A percentile compares a stretch with the other conserved stretches of the same genome.
Evolutionary conservation across 352 stramenopile genomes (phyloP).

Genomic region (Blastocystis sp.): DNA sequence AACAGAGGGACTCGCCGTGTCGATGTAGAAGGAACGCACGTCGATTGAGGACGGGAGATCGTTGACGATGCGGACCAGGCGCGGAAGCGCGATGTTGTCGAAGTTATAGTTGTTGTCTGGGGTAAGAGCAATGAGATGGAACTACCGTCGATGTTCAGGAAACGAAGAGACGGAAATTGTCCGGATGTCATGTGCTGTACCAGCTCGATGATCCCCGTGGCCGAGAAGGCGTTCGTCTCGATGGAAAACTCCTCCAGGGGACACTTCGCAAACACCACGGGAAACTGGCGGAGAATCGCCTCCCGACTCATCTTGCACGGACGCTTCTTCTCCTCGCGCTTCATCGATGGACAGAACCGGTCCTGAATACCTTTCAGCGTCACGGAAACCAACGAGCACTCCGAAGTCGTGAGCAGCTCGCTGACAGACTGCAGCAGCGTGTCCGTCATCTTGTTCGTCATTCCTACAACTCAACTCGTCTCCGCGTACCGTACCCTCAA

Average conservation of each 20-base stretch:
- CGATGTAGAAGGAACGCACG: conserved; percentile 29
- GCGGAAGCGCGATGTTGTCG: conserved; percentile 12
- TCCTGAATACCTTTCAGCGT: conserved; percentile 33
- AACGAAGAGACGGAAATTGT: neutral
- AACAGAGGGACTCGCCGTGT: neutral
- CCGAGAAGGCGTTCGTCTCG: conserved; percentile 14
- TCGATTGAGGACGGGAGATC: neutral
- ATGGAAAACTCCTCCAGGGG: neutral
- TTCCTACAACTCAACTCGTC: neutral
- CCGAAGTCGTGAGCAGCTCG: neutral
- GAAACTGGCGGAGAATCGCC: neutral
- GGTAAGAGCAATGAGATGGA: neutral
- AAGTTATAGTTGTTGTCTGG: conserved; percentile 51
- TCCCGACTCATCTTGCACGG: conserved; percentile 31
- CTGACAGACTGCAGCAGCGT: neutral
- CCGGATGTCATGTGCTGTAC: neutral
- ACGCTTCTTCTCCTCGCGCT: conserved; percentile 23
- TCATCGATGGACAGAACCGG: conserved; percentile 1
- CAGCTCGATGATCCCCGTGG: conserved; percentile 24
- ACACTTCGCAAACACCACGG: neutral
- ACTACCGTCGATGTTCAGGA: conserved; percentile 29
- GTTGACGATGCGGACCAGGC: neutral
- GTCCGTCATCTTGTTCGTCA: conserved; percentile 30
- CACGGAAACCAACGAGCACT: neutral
- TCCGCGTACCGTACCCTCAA: neutral